These are phyloP conservation scores for Juglanconis sp. DNA, from an alignment of 2,329 filamentous ascomycete genomes.

Conservation along the genomic window DNA sequence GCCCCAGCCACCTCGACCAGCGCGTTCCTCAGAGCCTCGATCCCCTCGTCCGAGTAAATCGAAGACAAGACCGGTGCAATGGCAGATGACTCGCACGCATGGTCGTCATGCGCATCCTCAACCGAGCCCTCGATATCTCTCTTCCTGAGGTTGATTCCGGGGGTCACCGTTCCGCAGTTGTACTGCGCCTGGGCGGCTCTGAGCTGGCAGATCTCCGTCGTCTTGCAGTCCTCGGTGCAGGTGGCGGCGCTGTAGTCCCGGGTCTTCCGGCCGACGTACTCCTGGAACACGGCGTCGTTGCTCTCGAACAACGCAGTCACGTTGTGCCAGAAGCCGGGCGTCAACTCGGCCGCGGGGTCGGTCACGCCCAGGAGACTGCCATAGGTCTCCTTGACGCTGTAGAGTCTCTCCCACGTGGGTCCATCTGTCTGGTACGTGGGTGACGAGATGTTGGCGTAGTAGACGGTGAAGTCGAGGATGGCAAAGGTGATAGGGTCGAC, in stretches of 20 bases:
- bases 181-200: conserved; percentile 35
- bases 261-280: conserved; percentile 34
- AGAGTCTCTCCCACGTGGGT: conserved; percentile 53
- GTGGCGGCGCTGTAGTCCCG: conserved; percentile 29
- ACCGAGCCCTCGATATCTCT: not conserved
- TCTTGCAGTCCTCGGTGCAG: conserved; percentile 33
- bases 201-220: conserved; percentile 33
- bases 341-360: conserved; percentile 41
- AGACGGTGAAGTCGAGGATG: conserved; percentile 51
- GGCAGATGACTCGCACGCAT: conserved; percentile 11
- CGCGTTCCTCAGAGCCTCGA: not conserved
- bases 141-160: conserved; percentile 13
- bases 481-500: conserved; percentile 56
- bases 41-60: conserved; percentile 9
- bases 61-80: conserved; percentile 9
- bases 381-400: conserved; percentile 54
- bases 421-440: conserved; percentile 39
- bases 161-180: conserved; percentile 27
- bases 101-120: not conserved
- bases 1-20: conserved; percentile 5
- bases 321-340: conserved; percentile 45
- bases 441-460: conserved; percentile 50
- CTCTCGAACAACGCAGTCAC: conserved; percentile 36
- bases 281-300: conserved; percentile 33
- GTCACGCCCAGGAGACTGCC: conserved; percentile 41